Percentiles rank a stretch among this genome's conserved stretches.
phyloP scores from a whole-genome alignment of 257 asterid genomes.

The Nicotiana noctiflora region DNA sequence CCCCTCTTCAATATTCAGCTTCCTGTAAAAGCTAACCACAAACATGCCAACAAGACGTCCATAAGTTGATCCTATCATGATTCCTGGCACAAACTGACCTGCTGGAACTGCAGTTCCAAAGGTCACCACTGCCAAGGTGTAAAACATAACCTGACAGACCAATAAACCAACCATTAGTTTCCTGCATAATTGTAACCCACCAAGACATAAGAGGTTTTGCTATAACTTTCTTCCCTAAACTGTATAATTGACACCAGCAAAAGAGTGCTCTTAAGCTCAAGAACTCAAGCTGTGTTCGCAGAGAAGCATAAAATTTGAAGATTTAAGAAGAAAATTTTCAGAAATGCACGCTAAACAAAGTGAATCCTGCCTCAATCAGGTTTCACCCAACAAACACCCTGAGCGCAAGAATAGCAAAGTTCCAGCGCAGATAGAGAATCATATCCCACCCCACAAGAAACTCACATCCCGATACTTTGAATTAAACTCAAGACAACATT shows the following conservation, averaged over 20 bases:
- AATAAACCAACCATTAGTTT: background rate
- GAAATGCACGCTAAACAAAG: background rate
- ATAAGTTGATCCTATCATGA: slow-evolving; percentile 96
- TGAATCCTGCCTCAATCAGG: background rate
- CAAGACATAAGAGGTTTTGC: background rate
- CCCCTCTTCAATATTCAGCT: slow-evolving; percentile 90
- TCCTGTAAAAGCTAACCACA: slow-evolving; percentile 78
- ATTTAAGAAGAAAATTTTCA: background rate
- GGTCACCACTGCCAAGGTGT: slow-evolving; percentile 87
- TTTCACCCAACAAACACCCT: background rate
- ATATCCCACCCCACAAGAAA: background rate
- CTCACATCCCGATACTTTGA: background rate
- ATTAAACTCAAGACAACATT: background rate
- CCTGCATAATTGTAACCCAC: background rate
- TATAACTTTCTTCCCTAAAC: background rate
- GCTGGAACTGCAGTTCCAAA: slow-evolving; percentile 98
- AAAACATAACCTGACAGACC: slow-evolving; percentile 79
- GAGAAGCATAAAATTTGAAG: background rate
- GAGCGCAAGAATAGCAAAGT: background rate
- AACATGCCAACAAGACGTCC: slow-evolving; percentile 99
- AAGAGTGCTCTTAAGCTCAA: background rate
- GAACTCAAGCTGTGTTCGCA: background rate
- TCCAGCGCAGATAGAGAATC: background rate
- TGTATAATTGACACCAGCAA: background rate
- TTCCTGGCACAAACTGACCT: slow-evolving; percentile 97